These are phyloP conservation scores for Dipodascus geniculatus DNA, from an alignment of 805 yeast genomes.

Conservation along the genomic window DNA sequence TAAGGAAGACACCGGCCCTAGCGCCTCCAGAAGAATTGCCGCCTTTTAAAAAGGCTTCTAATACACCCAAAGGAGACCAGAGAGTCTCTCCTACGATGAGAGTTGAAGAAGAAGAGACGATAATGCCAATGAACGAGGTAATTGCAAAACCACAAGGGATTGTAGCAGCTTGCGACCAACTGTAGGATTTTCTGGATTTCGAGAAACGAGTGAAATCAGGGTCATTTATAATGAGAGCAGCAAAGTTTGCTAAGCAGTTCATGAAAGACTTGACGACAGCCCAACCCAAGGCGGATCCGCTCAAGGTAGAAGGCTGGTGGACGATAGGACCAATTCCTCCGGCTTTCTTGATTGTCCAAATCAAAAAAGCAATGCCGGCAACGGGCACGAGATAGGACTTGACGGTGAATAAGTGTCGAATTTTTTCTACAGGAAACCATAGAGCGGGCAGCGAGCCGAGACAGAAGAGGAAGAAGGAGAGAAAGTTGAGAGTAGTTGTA, in stretches of 20 bases:
- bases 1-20: slow-evolving; percentile 71
- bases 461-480: slow-evolving; percentile 77
- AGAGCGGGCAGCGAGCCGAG: slow-evolving; percentile 65
- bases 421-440: slow-evolving; percentile 70
- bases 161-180: slow-evolving; percentile 47
- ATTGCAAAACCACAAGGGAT: slow-evolving; percentile 70
- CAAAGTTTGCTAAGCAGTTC: slow-evolving; percentile 78
- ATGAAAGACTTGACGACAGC: slow-evolving; percentile 66
- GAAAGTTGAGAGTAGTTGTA: slow-evolving; percentile 59
- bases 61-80: slow-evolving; percentile 80
- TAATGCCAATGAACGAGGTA: slow-evolving; percentile 75
- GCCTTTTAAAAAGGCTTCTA: slow-evolving; percentile 48
- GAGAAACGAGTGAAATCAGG: slow-evolving; percentile 87
- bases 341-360: slow-evolving; percentile 77
- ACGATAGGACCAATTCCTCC: slow-evolving; percentile 69
- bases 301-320: slow-evolving; percentile 39
- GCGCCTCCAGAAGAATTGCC: slow-evolving; percentile 31
- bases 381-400: slow-evolving; percentile 71
- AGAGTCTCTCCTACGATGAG: slow-evolving; percentile 52
- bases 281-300: slow-evolving; percentile 65
- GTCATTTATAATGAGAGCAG: slow-evolving; percentile 77
- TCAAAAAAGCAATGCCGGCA: slow-evolving; percentile 71
- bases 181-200: slow-evolving; percentile 37
- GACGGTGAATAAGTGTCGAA: slow-evolving; percentile 73
- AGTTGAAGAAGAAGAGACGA: slow-evolving; percentile 71